Evolutionary conservation across 1,284 basidiomycete genomes (phyloP), one percentile per base, ranked within the genome.

Genomic region (Cutaneotrichosporon cutaneum): DNA sequence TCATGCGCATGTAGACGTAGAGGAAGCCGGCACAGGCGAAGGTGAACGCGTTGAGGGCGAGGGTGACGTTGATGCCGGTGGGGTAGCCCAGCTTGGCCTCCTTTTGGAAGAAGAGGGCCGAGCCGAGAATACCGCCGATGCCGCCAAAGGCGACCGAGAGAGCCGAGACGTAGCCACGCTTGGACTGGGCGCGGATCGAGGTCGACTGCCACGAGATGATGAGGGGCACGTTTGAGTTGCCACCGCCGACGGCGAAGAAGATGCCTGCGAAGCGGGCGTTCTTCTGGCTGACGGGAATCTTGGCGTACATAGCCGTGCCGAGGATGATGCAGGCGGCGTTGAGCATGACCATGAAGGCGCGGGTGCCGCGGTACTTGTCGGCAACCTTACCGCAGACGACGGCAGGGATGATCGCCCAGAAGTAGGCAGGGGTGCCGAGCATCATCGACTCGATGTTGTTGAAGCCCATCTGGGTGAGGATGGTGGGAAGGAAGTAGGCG

Each of bases 51-150:
- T 63, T 72, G 58, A 70, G 68, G 4, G 61, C 73, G 48, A 77
- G 67, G 35, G 71, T 70, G 11, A 61, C 54, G 55, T 56, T 68
- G 36, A 67, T 59, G 4, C 66, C 69, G 35, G 67, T 75, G 36
- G 62, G 58, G 59, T 58, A 64, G 35, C 51, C 51, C 69, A 7
- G 45, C 58, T 59, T 70, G 64, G 53, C 75, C 73, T 73, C 62
- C 55, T 64, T 71, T 78, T 64, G 22, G 39, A 58, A 54, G 59
- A 60, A 64, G 24, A 70, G 69, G 35, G 72, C 64, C 16, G 73
- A 74, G 18, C 79, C 77, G 59, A 81, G 67, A 68, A 82, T 81
- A 61, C 81, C 82, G 24, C 82, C 82, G 36, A 81, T 66, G 62
- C 80, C 80, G 35, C 79, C 80, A 45, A 77, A 76, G 42, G 72